Evolutionary conservation across 2,329 filamentous ascomycete species (phyloP), one percentile per base, ranked within the genome.

Genomic region (Apiospora saccharicola): DNA sequence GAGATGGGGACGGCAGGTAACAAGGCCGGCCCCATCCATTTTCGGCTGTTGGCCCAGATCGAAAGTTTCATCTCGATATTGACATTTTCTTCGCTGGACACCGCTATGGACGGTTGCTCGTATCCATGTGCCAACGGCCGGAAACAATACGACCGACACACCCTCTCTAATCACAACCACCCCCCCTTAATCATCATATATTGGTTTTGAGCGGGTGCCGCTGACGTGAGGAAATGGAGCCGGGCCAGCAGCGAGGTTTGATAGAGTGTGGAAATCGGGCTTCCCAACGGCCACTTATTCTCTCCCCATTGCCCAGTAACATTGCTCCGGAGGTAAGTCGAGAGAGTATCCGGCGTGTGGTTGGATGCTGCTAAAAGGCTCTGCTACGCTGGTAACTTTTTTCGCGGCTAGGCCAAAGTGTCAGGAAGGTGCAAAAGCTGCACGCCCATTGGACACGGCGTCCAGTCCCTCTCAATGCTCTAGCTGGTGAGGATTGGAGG

Each of bases 31-130:
- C 30, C 34, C 53, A 34, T 37, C 34, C 22, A 16, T 14, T 2
- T 61, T 61, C 53, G 30, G 30, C 22, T 37, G 53, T 61, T 61
- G 53, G 10, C 57, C 57, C 57, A 64, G 57, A 64, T 64, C 57
- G 57, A 64, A 64, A 64, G 57, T 64, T 64, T 64, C 57, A 64
- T 41, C 57, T 41, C 57, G 57, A 64, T 64, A 64, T 64, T 24
- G 57, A n/a, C n/a, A 64, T 41, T 41, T 41, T 41, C 37, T 41
- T n/a, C 34, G 57, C 19, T 64, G 37, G 57, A 64, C 34, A 64
- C 57, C 57, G 57, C 57, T 34, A 64, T 64, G 30, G 49, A 30
- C 26, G 2, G 26, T 30, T 30, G 26, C 57, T 41, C 57, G 57
- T 64, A 64, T 64, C 57, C 57, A 64, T 12, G 57, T 3, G 57